phyloP scores from a whole-genome alignment of 148 eudicot species.

The Persicaria tinctoria region DNA sequence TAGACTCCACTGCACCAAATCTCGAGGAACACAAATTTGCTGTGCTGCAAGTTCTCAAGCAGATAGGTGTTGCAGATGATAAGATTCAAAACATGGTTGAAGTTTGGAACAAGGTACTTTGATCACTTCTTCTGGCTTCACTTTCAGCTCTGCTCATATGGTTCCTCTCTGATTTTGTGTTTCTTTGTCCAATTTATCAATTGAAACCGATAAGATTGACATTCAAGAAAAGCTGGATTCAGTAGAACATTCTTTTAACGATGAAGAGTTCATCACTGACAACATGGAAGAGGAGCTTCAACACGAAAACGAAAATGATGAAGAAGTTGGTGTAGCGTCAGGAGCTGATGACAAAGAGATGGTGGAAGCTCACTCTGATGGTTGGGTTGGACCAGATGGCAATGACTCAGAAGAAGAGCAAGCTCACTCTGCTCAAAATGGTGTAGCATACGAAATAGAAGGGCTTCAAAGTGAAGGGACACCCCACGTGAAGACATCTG shows the following conservation, averaged over 20 bases:
- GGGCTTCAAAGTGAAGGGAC: slow-evolving; percentile 22
- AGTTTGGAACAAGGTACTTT: slow-evolving; percentile 91
- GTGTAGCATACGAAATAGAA: neutral
- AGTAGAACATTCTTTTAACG: slow-evolving; percentile 12
- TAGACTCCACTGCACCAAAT: slow-evolving; percentile 81
- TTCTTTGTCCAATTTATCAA: neutral
- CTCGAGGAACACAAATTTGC: slow-evolving; percentile 66
- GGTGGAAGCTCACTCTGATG: slow-evolving; percentile 29
- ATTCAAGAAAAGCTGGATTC: slow-evolving; percentile 33
- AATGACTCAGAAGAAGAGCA: slow-evolving; percentile 27
- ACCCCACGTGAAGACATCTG: slow-evolving; percentile 57
- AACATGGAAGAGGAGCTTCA: slow-evolving; percentile 10
- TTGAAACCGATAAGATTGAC: slow-evolving; percentile 51
- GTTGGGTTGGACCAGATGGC: slow-evolving; percentile 30
- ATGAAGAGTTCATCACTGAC: neutral
- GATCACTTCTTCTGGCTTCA: neutral
- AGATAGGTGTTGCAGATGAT: slow-evolving; percentile 74
- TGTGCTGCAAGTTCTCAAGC: slow-evolving; percentile 82
- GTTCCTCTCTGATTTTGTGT: neutral
- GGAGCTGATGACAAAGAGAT: slow-evolving; percentile 18
- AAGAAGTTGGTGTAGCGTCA: slow-evolving; percentile 18
- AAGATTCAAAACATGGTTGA: slow-evolving; percentile 86
- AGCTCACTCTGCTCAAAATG: slow-evolving; percentile 10
- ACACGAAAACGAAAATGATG: slow-evolving; percentile 14
- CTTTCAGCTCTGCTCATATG: neutral